Conservation (phyloP, 495 filamentous ascomycete species). For the Oidiodendron maius region DNA sequence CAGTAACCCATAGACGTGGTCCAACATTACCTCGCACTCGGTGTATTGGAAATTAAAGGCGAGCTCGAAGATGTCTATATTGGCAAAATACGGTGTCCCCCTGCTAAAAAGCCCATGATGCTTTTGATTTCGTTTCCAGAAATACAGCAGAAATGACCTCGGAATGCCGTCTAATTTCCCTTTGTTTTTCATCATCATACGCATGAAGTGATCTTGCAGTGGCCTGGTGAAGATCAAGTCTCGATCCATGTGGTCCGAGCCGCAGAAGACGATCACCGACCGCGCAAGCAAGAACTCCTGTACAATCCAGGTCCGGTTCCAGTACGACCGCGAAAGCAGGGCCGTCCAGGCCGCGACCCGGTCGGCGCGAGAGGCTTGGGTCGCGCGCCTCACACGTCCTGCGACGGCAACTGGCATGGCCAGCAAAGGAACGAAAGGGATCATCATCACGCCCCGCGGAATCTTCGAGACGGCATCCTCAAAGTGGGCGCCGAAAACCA, state of each 20-base stretch:
- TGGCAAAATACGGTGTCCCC: background rate
- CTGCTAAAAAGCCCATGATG: background rate
- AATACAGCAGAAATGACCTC: background rate
- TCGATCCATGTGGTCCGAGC: background rate
- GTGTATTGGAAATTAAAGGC: background rate
- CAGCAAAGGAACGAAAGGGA: background rate
- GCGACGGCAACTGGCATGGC: background rate
- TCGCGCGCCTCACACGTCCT: background rate
- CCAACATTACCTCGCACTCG: background rate
- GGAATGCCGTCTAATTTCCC: background rate
- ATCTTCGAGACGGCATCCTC: background rate
- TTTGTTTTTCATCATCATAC: background rate
- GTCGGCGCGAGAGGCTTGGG: background rate
- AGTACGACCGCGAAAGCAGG: background rate
- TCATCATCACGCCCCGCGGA: background rate
- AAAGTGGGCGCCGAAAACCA: background rate
- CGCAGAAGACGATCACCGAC: background rate
- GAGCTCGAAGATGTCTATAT: background rate
- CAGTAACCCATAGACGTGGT: background rate
- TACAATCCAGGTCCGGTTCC: background rate
- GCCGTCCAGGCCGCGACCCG: background rate
- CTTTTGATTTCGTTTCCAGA: background rate
- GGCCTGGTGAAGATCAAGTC: background rate
- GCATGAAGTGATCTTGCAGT: background rate
- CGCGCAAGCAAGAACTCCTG: background rate